Evolutionary conservation across 2,329 filamentous ascomycete species (phyloP), one percentile per base, ranked within the genome.

Genomic region (Fusarium citri): DNA sequence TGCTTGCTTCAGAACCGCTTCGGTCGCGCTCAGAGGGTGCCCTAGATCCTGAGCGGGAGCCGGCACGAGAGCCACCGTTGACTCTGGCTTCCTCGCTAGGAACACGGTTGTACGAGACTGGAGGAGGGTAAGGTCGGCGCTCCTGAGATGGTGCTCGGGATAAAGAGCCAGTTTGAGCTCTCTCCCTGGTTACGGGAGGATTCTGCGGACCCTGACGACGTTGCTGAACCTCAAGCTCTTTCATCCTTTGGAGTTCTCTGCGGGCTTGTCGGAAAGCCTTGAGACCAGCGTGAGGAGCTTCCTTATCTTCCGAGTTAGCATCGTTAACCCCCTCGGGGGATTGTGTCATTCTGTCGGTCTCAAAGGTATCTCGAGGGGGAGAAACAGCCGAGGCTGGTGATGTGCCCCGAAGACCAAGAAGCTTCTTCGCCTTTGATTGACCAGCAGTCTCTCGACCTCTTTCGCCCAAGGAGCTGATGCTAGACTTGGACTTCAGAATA

Each of bases 401-500:
- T 11, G 80, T 77, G 11, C 85, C 85, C 26, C 85, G 84, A 16
- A 91, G 78, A 5, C 89, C 89, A 14, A 90, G 83, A 76, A 90
- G 86, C 78, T 89, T 91, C 77, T 87, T 85, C 0, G 86, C 81
- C 75, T 90, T 92, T 4, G 84, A 78, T 62, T 81, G 85, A 11
- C 79, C 80, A 9, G 60, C 73, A 58, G 76, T 78, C 25, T 82
- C 78, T 56, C 80, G 78, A 45, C 81, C 82, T 49, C 83, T 79
- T 20, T 86, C 86, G 26, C 85, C 82, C 26, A 94, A 80, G 5
- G 91, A 92, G 16, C 91, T 89, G 22, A 86, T 84, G 76, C 92
- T 94, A 6, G 89, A 86, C 79, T 92, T 93, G 23, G 86, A 80
- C 65, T 88, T 87, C 55, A 94, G 80, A 57, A 92, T 87, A 23